Conservation (phyloP, 495 filamentous ascomycete genomes). For the Daldinia concentrica region DNA sequence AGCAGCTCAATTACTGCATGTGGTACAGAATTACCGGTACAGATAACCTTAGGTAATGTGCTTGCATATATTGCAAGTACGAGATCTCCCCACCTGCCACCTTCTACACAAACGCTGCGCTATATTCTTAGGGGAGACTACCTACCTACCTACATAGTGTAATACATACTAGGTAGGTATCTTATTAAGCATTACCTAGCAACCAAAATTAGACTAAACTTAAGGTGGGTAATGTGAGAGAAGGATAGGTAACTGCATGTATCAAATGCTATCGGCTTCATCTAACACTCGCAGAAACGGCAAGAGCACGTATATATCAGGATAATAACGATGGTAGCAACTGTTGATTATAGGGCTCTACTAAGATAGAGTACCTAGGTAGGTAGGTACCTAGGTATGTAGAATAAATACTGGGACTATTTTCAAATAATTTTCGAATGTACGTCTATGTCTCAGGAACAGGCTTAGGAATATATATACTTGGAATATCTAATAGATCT, state of each 20-base stretch:
- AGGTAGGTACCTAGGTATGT: too few relatives aligned
- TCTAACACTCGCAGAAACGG: background rate
- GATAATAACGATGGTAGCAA: background rate
- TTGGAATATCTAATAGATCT: background rate
- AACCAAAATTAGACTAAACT: background rate
- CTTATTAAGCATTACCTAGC: background rate
- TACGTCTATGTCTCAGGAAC: background rate
- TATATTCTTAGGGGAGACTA: background rate
- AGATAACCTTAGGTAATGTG: background rate
- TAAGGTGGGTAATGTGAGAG: too few relatives aligned
- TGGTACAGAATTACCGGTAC: background rate
- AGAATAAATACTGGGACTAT: background rate
- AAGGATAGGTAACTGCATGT: background rate
- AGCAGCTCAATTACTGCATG: background rate
- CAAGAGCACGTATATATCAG: background rate
- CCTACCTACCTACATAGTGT: too few relatives aligned
- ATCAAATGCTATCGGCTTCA: background rate
- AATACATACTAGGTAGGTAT: background rate
- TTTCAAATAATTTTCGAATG: background rate
- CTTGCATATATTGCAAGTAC: too few relatives aligned
- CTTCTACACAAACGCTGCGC: background rate
- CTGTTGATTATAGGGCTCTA: background rate
- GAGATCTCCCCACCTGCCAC: background rate
- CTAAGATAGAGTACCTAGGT: too few relatives aligned
- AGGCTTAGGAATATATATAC: background rate